Conservation (phyloP, 129 eudicot species). For the Oenanthe sinensis region DNA sequence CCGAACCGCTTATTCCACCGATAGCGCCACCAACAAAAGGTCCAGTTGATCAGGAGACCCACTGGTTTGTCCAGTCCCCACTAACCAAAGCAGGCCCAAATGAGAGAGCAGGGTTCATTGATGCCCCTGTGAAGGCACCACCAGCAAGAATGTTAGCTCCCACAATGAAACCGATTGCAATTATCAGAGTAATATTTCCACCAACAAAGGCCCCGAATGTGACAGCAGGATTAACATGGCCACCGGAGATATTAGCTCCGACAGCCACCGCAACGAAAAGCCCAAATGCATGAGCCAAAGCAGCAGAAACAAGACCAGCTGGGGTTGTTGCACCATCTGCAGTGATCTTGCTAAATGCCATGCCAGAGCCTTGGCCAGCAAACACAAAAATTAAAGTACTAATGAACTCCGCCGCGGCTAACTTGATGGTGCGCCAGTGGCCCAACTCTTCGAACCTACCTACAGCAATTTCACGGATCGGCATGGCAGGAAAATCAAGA, state of each 20-base stretch:
- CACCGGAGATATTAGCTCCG: slow-evolving; percentile 53
- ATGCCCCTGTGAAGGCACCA: slow-evolving; percentile 56
- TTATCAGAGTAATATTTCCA: slow-evolving; percentile 40
- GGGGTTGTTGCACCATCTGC: slow-evolving; percentile 29
- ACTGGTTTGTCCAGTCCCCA: slow-evolving; percentile 41
- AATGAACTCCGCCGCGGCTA: slow-evolving; percentile 45
- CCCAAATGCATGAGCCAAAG: slow-evolving; percentile 45
- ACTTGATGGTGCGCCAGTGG: slow-evolving; percentile 47
- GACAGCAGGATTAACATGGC: slow-evolving; percentile 63
- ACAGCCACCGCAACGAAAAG: slow-evolving; percentile 46
- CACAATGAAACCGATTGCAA: slow-evolving; percentile 55
- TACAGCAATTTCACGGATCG: slow-evolving; percentile 33
- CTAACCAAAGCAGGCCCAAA: slow-evolving; percentile 54
- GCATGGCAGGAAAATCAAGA: slow-evolving; percentile 22
- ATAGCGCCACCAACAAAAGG: slow-evolving; percentile 51
- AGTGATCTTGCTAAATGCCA: slow-evolving; percentile 43
- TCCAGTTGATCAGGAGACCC: slow-evolving; percentile 59
- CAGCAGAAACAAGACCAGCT: slow-evolving; percentile 40
- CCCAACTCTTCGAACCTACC: slow-evolving; percentile 38
- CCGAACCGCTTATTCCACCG: too few species aligned
- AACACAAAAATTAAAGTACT: slow-evolving; percentile 49
- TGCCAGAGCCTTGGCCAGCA: slow-evolving; percentile 60
- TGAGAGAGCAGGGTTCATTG: slow-evolving; percentile 54
- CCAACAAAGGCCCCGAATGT: slow-evolving; percentile 52
- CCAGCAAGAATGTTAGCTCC: slow-evolving; percentile 64